phyloP scores from a whole-genome alignment of 345 rosid species.

The Mercurialis annua region DNA sequence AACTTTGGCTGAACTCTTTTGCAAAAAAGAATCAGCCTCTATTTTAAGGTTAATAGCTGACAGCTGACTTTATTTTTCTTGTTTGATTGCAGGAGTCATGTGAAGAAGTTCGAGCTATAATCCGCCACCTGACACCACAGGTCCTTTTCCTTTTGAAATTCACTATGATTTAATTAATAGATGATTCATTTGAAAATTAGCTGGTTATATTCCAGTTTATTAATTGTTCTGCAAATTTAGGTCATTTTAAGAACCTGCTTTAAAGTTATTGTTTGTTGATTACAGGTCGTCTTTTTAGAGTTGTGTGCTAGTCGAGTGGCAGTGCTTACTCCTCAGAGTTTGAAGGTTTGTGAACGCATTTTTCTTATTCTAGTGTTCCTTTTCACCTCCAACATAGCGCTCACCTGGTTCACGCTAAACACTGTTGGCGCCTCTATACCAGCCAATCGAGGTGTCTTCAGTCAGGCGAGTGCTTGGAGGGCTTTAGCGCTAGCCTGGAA shows the following conservation, averaged over 20 bases:
- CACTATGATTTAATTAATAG: constrained; percentile 26
- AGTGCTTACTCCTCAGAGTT: constrained; percentile 68
- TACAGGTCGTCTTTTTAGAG: constrained; percentile 93
- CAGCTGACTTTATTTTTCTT: neutral
- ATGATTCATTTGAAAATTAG: constrained; percentile 21
- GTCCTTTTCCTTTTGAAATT: constrained; percentile 42
- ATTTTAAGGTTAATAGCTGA: neutral
- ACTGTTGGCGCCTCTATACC: no score
- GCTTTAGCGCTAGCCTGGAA: no score
- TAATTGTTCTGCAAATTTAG: neutral
- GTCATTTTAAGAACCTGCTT: neutral
- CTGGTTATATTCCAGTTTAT: constrained; percentile 25
- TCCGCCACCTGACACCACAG: constrained; percentile 83
- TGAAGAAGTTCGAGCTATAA: constrained; percentile 73
- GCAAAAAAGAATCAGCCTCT: neutral
- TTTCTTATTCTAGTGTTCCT: constrained; percentile 4
- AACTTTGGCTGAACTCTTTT: neutral
- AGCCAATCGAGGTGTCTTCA: no score
- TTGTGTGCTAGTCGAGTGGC: constrained; percentile 80
- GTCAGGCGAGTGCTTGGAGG: no score
- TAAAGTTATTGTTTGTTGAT: neutral
- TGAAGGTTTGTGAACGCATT: constrained; percentile 53
- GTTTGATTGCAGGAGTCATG: constrained; percentile 69
- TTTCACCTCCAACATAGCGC: neutral
- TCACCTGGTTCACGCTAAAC: no score